These are phyloP conservation scores for Mycena citricolor DNA, from an alignment of 1,284 basidiomycete genomes.

Conservation along the genomic window DNA sequence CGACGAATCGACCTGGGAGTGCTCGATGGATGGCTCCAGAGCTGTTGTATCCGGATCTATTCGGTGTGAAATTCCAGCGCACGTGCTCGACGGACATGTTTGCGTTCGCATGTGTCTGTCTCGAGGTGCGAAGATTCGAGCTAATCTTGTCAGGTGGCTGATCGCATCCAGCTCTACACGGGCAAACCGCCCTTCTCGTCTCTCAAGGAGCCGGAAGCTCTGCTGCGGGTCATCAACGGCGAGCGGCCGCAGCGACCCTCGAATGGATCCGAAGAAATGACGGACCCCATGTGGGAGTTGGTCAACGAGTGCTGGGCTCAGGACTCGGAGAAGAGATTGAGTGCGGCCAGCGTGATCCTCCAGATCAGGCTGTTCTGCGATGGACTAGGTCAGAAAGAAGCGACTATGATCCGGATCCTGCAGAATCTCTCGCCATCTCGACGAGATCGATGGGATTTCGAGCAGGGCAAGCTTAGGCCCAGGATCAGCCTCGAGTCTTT, in stretches of 20 bases:
- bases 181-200: slow-evolving; percentile 28
- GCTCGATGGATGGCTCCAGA: slow-evolving; percentile 28
- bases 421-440: too few relatives aligned
- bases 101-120: slow-evolving; percentile 29
- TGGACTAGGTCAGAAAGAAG: too few relatives aligned
- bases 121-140: slow-evolving; percentile 22
- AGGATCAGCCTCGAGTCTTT: too few relatives aligned
- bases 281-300: slow-evolving; percentile 16
- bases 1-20: slow-evolving; percentile 9
- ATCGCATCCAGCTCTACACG: slow-evolving; percentile 23
- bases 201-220: slow-evolving; percentile 27
- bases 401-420: too few relatives aligned
- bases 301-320: slow-evolving; percentile 21
- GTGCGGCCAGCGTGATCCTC: background rate
- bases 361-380: too few relatives aligned
- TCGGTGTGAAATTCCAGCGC: slow-evolving; percentile 9
- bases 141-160: background rate
- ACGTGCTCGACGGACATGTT: slow-evolving; percentile 29
- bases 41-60: slow-evolving; percentile 13
- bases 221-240: slow-evolving; percentile 23
- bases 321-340: slow-evolving; percentile 1
- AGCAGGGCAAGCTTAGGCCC: too few relatives aligned
- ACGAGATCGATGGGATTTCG: too few relatives aligned
- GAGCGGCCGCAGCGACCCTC: slow-evolving; percentile 18
- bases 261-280: slow-evolving; percentile 6